phyloP scores from a whole-genome alignment of 306 rosid species.

The Cucumis melo region DNA sequence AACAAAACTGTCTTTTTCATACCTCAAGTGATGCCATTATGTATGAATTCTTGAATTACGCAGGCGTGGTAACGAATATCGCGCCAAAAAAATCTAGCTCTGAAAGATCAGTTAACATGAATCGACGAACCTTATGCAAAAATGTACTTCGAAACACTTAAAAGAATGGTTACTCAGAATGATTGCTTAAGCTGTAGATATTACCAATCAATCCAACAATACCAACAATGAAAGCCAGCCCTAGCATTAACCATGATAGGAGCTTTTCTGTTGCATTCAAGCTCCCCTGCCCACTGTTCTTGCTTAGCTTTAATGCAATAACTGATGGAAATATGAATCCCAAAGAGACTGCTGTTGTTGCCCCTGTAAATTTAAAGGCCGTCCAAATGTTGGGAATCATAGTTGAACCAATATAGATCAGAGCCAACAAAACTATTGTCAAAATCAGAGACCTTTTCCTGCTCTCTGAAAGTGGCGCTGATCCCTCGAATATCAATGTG shows the following conservation, averaged over 20 bases:
- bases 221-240: constrained; percentile 53
- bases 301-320: constrained; percentile 51
- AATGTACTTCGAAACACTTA: neutral
- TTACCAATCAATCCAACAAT: constrained; percentile 64
- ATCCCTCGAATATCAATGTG: constrained; percentile 52
- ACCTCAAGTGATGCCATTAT: neutral
- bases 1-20: neutral
- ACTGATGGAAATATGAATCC: constrained; percentile 84
- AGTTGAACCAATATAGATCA: constrained; percentile 78
- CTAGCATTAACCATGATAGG: constrained; percentile 58
- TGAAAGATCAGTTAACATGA: neutral
- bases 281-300: constrained; percentile 22
- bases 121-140: neutral
- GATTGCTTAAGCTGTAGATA: constrained; percentile 44
- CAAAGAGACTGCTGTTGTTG: constrained; percentile 79
- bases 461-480: constrained; percentile 67
- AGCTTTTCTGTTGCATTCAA: constrained; percentile 40
- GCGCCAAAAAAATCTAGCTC: neutral
- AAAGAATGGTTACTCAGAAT: constrained; percentile 26
- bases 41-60: neutral
- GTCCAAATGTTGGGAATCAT: constrained; percentile 94
- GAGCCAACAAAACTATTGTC: constrained; percentile 56
- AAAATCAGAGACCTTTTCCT: constrained; percentile 59
- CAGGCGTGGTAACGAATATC: neutral
- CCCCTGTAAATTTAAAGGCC: constrained; percentile 92